Conservation (phyloP, 306 rosid genomes). For the Luffa aegyptiaca region DNA sequence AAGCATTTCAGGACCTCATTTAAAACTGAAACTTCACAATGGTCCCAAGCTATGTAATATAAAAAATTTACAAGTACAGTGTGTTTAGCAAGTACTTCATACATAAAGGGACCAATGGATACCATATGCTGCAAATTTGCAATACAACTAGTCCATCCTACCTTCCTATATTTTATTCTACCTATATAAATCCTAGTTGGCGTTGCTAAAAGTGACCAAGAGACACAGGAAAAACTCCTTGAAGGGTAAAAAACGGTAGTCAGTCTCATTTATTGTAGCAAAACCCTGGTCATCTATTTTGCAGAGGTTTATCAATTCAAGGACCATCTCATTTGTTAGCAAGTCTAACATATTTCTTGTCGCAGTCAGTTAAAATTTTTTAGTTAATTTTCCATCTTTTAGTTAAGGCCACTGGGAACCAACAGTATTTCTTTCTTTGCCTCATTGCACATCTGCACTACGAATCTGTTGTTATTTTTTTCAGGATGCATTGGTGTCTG, state of each 20-base stretch:
- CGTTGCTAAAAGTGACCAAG: neutral
- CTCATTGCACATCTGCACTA: neutral
- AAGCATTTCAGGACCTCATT: neutral
- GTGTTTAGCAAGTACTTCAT: neutral
- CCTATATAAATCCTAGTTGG: neutral
- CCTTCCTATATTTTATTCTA: neutral
- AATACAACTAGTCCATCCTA: neutral
- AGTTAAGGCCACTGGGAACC: too few relatives aligned
- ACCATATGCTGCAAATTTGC: neutral
- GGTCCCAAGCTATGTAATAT: neutral
- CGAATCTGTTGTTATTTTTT: neutral
- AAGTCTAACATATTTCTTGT: too few relatives aligned
- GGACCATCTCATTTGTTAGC: neutral
- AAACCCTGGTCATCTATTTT: neutral
- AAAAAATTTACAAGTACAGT: neutral
- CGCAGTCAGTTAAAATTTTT: too few relatives aligned
- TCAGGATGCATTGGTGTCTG: neutral
- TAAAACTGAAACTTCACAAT: neutral
- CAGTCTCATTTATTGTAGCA: neutral
- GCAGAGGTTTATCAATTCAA: neutral
- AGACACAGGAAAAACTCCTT: neutral
- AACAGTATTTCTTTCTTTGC: neutral
- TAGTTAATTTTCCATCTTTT: too few relatives aligned
- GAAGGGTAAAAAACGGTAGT: neutral
- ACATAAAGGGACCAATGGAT: neutral